Conservation (phyloP, 805 yeast species). For the Yueomyces sp. region DNA sequence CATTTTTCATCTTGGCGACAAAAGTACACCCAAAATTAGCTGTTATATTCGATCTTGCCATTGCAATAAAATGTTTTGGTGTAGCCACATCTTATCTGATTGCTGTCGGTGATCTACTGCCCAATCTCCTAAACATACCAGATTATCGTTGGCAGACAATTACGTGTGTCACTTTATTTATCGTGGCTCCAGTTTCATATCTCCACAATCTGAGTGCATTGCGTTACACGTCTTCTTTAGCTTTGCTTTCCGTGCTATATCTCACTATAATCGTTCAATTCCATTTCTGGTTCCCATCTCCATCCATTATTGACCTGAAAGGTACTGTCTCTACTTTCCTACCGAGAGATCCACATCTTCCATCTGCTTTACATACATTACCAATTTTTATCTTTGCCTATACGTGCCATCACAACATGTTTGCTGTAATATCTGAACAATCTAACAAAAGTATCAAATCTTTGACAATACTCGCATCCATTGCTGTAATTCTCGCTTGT, state of each 20-base stretch:
- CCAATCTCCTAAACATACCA: conserved; percentile 31
- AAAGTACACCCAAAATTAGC: conserved; percentile 48
- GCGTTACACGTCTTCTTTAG: conserved; percentile 74
- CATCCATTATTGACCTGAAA: conserved; percentile 19
- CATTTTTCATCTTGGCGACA: conserved; percentile 51
- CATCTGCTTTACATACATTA: conserved; percentile 51
- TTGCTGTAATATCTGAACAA: conserved; percentile 75
- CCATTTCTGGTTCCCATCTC: conserved; percentile 37
- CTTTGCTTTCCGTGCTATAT: conserved; percentile 69
- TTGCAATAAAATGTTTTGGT: conserved; percentile 60
- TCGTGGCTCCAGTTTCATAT: conserved; percentile 46
- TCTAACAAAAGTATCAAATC: conserved; percentile 35
- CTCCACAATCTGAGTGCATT: conserved; percentile 67
- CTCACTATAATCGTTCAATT: conserved; percentile 56
- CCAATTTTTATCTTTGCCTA: conserved; percentile 92
- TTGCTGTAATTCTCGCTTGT: conserved; percentile 49
- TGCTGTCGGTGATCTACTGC: conserved; percentile 59
- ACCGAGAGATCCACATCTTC: conserved; percentile 30
- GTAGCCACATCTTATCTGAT: conserved; percentile 56
- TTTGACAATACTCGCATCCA: conserved; percentile 33
- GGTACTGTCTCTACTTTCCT: conserved; percentile 38
- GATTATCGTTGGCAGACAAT: conserved; percentile 29
- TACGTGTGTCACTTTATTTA: conserved; percentile 35
- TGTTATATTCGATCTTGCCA: conserved; percentile 52
- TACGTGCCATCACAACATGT: conserved; percentile 94